Evolutionary conservation across 2,329 filamentous ascomycete genomes (phyloP), one percentile per base, ranked within the genome.

Genomic region (Thielaviopsis musarum): DNA sequence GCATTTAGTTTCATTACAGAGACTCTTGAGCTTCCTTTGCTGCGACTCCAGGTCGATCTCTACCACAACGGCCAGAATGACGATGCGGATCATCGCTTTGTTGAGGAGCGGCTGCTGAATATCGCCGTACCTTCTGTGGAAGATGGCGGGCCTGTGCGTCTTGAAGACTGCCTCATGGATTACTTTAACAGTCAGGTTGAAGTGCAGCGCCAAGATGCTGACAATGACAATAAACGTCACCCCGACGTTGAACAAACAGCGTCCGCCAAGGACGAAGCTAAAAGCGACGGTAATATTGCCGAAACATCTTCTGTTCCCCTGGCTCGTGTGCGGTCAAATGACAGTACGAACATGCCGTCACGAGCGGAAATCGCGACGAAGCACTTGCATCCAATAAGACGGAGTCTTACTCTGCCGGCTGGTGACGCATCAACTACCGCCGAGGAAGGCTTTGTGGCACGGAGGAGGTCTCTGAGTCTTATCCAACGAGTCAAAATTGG

Each of bases 151-250:
- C 77, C 79, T 2, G 78, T 96, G 62, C 90, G 85, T 28, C 73
- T 98, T 21, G 93, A 97, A 70, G 87, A 94, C 64, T 97, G 91
- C 65, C 73, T 98, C 19, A 91, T 96, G 69, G 84, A 86, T 58
- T 97, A 96, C 67, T 97, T 97, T 77, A 96, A 97, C 70, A 91
- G 91, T 60, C 80, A 83, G 59, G 89, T 98, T 58, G 90, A 96
- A 66, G 90, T 98, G 2, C 84, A 62, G 19, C 45, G 45, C n/a
- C 45, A 49, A 49, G 45, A 49, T 49, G n/a, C n/a, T 9, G 45
- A 12, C 1, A 49, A 21, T 13, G 45, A 49, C 17, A 49, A 49
- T n/a, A 49, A 49, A 21, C 2, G 45, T 48, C 41, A n/a, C 17
- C 17, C n/a, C 7, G n/a, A 49, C 1, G n/a, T 10, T 21, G 30